Evolutionary conservation across 495 filamentous ascomycete genomes (phyloP).

Genomic region (Annulohypoxylon maeteangense): DNA sequence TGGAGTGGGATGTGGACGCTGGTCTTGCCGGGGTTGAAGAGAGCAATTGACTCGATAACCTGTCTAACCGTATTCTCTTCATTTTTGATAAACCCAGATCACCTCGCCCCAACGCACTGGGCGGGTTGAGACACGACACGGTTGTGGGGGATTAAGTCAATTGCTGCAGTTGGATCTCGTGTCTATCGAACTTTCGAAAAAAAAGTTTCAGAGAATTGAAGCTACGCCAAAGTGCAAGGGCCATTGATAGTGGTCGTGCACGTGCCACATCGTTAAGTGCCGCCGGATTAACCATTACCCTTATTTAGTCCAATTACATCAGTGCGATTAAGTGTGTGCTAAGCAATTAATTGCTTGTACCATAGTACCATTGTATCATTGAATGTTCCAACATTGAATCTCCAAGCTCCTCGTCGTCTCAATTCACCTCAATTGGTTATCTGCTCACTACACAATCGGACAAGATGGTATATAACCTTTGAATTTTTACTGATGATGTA

Average conservation of each 20-base stretch:
- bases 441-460: constrained; percentile 40
- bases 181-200: constrained; percentile 44
- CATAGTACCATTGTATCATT: neutral
- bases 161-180: constrained; percentile 43
- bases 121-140: constrained; percentile 41
- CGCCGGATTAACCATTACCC: constrained; percentile 40
- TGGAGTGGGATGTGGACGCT: constrained; percentile 16
- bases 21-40: constrained; percentile 44
- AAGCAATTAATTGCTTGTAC: constrained; percentile 1
- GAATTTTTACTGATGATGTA: neutral
- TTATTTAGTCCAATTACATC: constrained; percentile 23
- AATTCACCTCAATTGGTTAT: constrained; percentile 33
- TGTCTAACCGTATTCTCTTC: constrained; percentile 71
- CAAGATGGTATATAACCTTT: constrained; percentile 52
- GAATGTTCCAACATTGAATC: constrained; percentile 5
- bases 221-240: constrained; percentile 24
- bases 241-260: constrained; percentile 44
- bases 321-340: constrained; percentile 18
- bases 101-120: constrained; percentile 41
- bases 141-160: constrained; percentile 37
- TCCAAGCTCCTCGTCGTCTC: constrained; percentile 29
- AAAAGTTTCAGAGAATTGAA: constrained; percentile 48
- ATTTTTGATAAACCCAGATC: constrained; percentile 41
- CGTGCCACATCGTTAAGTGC: constrained; percentile 16
- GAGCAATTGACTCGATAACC: constrained; percentile 78